Evolutionary conservation across 805 yeast species (phyloP), one percentile per base, ranked within the genome.

Genomic region (Lipomyces starkeyi): DNA sequence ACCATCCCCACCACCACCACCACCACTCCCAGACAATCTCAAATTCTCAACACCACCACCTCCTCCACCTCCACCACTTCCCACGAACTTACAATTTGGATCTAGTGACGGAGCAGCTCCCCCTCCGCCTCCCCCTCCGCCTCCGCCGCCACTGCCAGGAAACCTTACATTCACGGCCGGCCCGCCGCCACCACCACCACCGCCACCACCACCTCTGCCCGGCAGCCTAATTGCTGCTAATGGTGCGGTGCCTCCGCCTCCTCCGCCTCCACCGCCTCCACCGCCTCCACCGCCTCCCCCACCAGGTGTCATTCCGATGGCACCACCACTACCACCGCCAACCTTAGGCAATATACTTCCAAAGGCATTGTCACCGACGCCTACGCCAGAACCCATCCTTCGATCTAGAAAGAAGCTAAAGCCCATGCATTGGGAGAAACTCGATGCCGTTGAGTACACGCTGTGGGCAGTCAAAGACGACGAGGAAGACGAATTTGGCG

Each of bases 401-500:
- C 82, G 91, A 70, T 93, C 97, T 2, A 87, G 86, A 75, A 83
- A 86, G 67, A 91, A 90, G 76, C 84, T 95, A 71, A 95, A 96
- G 77, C 99, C 94, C 77, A 84, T 95, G 82, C 99, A 95, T 77
- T 96, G 98, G 98, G 97, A 94, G 73, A 91, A 91, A 75, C 83
- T 96, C 52, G 74, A 73, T 11, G 97, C 94, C 43, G 89, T 95
- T 25, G 90, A 88, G 62, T 86, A 88, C 58, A 93, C 98, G 0
- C 90, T 95, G 68, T 94, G 99, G 98, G 85, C 87, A 22, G 53
- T 43, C 5, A 65, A 68, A 22, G 66, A 55, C n/a, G 65, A 65
- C 4, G 61, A 37, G 4, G 64, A 55, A 13, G 67, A 32, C 17
- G 40, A 20, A 3, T 58, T 56, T 22, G 62, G 53, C 7, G 66